Evolutionary conservation across 2,329 filamentous ascomycete genomes (phyloP), one percentile per base, ranked within the genome.

Genomic region (Massarina eburnea): DNA sequence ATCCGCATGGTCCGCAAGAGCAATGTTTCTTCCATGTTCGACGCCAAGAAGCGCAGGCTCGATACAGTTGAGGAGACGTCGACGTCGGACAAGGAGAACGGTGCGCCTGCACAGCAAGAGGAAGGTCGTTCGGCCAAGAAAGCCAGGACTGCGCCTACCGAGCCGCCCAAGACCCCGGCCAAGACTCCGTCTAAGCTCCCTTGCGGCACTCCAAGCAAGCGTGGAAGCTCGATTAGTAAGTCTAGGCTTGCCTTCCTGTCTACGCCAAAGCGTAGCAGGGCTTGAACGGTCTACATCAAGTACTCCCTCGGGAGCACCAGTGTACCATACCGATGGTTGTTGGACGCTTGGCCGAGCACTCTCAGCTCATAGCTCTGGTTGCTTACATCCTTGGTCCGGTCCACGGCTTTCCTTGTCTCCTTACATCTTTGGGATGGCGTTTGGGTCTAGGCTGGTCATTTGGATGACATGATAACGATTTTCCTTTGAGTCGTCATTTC

Each of bases 71-170:
- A 66, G 26, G 62, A 69, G 49, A 47, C 47, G 9, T 71, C 67
- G 2, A n/a, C n/a, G n/a, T 71, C 67, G 2, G 70, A 74, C 47
- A 76, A 76, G 59, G 75, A 76, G 62, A 76, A 76, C 37, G 62
- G 59, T 17, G 58, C 61, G 19, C 62, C 58, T 12, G 47, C 34
- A 4, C 55, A 62, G 24, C 50, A 54, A 15, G 67, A 66, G 4
- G 58, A 54, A 27, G 52, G 46, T 18, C 64, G 68, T 21, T 62
- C 61, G 8, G 52, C 58, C 6, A 71, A 71, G 61, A 70, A 67
- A 49, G 48, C 56, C 32, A 70, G 58, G 50, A 45, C 49, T 5
- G 55, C 52, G 12, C 44, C 54, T 24, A 37, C 37, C n/a, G 57
- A 58, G 33, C 49, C 59, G 19, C 56, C 62, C 10, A 30, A 30